Conservation (phyloP, 176 grass and related monocot species). For the Saccharum spontaneum region DNA sequence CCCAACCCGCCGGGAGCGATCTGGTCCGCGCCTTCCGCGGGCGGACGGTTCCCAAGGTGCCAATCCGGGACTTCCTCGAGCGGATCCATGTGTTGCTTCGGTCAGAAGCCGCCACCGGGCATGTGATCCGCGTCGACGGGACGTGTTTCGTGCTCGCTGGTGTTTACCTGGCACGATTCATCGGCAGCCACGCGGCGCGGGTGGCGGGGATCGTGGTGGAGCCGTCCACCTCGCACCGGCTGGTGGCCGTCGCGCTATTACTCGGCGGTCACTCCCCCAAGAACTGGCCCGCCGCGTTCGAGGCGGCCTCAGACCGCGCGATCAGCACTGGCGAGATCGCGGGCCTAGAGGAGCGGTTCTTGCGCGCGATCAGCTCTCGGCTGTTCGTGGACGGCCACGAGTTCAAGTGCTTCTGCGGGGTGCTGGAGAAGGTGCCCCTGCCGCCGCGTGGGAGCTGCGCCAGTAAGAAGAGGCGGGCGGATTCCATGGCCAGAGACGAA, state of each 20-base stretch:
- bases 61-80: neutral
- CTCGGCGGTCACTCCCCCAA: neutral
- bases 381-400: neutral
- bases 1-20: neutral
- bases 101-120: too few relatives aligned
- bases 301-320: neutral
- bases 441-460: neutral
- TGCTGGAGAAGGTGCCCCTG: neutral
- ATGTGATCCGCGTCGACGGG: neutral
- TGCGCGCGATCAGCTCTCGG: neutral
- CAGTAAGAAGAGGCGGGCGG: neutral
- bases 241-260: neutral
- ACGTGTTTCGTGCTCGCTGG: neutral
- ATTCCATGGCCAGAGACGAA: neutral
- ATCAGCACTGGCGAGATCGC: neutral
- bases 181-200: neutral
- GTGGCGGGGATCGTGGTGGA: neutral
- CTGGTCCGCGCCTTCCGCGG: conserved; percentile 15
- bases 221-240: conserved; percentile 10
- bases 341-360: neutral
- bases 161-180: neutral
- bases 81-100: neutral
- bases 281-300: neutral
- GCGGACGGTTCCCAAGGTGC: neutral
- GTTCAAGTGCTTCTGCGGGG: neutral